Evolutionary conservation across 768 basidiomycete genomes (phyloP), one percentile per base, ranked within the genome.

Genomic region (Pleurotus cornucopiae): DNA sequence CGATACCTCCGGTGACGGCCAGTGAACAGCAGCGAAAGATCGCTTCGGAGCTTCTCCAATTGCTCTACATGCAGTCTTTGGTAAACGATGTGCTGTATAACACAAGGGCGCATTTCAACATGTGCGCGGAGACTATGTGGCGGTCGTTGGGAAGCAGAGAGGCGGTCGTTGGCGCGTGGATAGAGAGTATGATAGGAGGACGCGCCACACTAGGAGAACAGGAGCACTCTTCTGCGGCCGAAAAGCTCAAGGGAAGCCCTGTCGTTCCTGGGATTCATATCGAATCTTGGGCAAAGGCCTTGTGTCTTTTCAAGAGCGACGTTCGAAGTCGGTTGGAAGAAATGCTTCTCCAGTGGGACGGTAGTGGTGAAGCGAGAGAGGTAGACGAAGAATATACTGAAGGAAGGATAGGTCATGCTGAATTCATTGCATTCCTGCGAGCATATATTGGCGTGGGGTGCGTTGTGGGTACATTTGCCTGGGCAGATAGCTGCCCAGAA

Each of bases 401-500:
- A 14, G 48, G 40, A 70, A 12, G 38, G 20, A 39, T 53, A n/a
- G 18, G 79, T 2, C 81, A 84, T 63, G 76, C 76, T 23, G 83
- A 85, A 46, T 88, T 91, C 59, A 67, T 89, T 14, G 70, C 75
- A 0, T 85, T 89, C 58, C 73, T 88, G 7, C 77, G 85, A 56
- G 85, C 86, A 0, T 83, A 80, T 58, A 69, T 91, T 46, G 90
- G 90, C 1, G 76, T 91, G 6, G 76, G 84, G 2, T 75, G 77
- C 49, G 82, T 89, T 12, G 69, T 92, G 12, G 83, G 83, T 1
- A 86, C 88, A 34, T 86, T 85, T 63, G 86, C 88, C 2, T 93
- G 89, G 86, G 82, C 89, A 11, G 90, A 91, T 62, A 89, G 88
- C 65, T 71, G 89, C 16, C 85, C 85, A 0, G 80, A 84, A 54